Base-by-base conservation (phyloP, 2,329 filamentous ascomycete genomes). In the Myriosclerotinia scirpicola region DNA sequence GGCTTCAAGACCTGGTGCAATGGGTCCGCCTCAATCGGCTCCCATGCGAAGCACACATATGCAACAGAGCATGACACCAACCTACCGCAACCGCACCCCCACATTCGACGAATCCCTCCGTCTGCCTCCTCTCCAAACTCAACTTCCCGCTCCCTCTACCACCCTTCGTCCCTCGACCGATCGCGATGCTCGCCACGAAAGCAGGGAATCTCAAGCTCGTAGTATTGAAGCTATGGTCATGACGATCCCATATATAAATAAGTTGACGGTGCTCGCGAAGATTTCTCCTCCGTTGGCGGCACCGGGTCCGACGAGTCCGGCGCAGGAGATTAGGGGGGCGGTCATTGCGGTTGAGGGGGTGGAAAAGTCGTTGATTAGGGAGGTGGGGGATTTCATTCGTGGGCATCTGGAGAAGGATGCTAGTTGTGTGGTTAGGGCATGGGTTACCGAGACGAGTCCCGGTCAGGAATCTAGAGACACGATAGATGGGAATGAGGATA, bases 281-380 rank as follows among this genome's bases (percentile, higher is more conserved):
- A 92, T 97, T 70, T 90, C 90, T 55, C 90, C 89, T 34, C 87
- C 91, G 0, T 80, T 91, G 17, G 78, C 80, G 7, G 72, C 79
- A 20, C 74, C 79, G 1, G 73, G 76, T 6, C 76, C 77, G 54
- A 64, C 73, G 46, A 71, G 76, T 73, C 66, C 78, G 63, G 63
- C 73, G 34, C 75, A 78, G 67, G 78, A 81, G 71, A 80, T 81
- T 8, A 85, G 93, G n/a, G 93, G 94, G 0, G 86, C 90, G 0
- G 85, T 97, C 48, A 88, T 98, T 69, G 90, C 91, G 0, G 81
- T 98, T 38, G 94, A 98, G 77, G 93, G 93, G 0, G 83, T 89
- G 22, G 85, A 89, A 67, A 70, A 76, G 8, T 73, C 74, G n/a
- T 71, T 85, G 30, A 75, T 85, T 12, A 77, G 80, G 1, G 81